Evolutionary conservation across 345 rosid species (phyloP), one percentile per base, ranked within the genome.

Genomic region (Citropsis articulata): DNA sequence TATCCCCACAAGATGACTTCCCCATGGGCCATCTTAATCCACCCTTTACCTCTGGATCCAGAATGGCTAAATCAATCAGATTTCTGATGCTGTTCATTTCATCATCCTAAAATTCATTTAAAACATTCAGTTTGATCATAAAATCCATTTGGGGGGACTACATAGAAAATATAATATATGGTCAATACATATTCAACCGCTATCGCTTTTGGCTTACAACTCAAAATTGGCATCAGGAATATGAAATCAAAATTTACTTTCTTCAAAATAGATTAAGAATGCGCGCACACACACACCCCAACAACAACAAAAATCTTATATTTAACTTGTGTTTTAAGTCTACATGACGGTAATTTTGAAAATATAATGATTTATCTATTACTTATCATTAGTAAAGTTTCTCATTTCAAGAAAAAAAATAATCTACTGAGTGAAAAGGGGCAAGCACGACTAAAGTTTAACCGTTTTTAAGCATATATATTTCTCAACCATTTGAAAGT

Each of bases 1-100:
- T 85, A 63, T 86, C 75, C 19, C 73, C 87, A 10, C 87, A 84
- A 59, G 83, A 75, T 73, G 79, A 40, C 86, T 81, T 84, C 62
- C 86, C 89, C 35, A 85, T 10, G 9, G 89, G 86, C 97, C 96
- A 91, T 81, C 88, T 87, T 76, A 92, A 73, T 40, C 97, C 93
- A 25, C 97, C 97, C 80, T 89, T 91, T 80, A 79, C 88, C 61
- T 81, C 84, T 13, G 90, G 83, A 84, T 91, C 94, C 77, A 89
- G 19, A 72, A 87, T 80, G 21, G 91, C 92, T 57, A 83, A 84
- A 75, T 76, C 75, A 42, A 94, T 68, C 79, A 92, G 73, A 30
- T 71, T 81, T 36, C 68, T 80, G 8, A 94, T 86, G 82, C 83
- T 76, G 40, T 84, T 68, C 68, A 74, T 79, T 84, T 90, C 94